Percentiles rank a stretch among this genome's conserved stretches.
Evolutionary conservation across 176 grass and related monocot species (phyloP).

Genomic region (Hsuehochloa calcarea): DNA sequence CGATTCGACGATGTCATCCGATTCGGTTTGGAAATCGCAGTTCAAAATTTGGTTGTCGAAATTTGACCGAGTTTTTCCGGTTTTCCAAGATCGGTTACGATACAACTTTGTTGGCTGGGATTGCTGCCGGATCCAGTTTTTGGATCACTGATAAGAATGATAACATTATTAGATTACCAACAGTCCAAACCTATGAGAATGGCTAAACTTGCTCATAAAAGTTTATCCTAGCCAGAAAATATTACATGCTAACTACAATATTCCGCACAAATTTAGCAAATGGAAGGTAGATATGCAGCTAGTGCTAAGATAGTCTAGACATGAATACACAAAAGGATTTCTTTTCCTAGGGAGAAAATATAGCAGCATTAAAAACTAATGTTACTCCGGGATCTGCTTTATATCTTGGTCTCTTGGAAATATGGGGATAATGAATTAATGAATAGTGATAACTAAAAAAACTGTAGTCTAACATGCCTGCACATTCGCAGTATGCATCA

Average conservation of each 20-base stretch:
- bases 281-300: neutral
- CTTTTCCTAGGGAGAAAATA: neutral
- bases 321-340: slow-evolving; percentile 3
- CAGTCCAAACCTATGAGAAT: neutral
- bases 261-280: neutral
- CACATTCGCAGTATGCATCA: neutral
- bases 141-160: too few relatives aligned
- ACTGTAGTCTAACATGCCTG: neutral
- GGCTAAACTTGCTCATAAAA: neutral
- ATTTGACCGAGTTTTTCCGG: too few relatives aligned
- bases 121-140: too few relatives aligned
- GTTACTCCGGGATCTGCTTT: neutral
- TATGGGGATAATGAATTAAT: neutral
- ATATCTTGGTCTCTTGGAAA: neutral
- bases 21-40: too few relatives aligned
- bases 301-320: neutral
- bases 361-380: neutral
- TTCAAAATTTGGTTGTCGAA: too few relatives aligned
- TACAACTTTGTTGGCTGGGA: too few relatives aligned
- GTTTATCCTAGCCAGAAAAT: neutral
- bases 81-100: too few relatives aligned
- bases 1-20: too few relatives aligned
- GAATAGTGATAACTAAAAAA: neutral
- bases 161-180: neutral
- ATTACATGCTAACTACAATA: neutral